Percentiles rank a stretch among this genome's conserved stretches.
Evolutionary conservation across 371 early-diverging fungal genomes (phyloP).

Genomic region (Fennellomyces sp.): DNA sequence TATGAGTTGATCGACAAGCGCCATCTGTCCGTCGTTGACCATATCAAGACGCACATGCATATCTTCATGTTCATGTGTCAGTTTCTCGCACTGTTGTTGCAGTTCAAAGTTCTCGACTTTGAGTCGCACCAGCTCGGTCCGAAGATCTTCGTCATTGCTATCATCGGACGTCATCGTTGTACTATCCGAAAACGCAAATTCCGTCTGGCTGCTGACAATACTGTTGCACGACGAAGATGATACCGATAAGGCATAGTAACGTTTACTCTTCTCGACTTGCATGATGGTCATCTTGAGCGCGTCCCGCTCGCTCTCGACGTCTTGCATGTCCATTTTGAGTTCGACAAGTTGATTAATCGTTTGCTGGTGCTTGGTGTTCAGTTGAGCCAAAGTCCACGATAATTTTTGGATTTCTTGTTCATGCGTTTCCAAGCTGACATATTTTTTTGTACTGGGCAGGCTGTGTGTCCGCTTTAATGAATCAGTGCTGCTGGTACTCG

Average conservation of each 20-base stretch:
- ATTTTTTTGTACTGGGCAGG: background rate
- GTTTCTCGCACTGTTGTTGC: constrained; percentile 36
- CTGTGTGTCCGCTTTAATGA: background rate
- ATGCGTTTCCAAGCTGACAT: constrained; percentile 11
- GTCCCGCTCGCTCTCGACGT: constrained; percentile 41
- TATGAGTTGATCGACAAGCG: constrained; percentile 36
- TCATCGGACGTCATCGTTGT: constrained; percentile 5
- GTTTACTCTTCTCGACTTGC: constrained; percentile 29
- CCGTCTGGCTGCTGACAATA: constrained; percentile 2
- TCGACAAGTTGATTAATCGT: constrained; percentile 27
- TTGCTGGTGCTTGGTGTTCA: constrained; percentile 16
- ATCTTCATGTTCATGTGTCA: constrained; percentile 28
- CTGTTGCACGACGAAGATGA: constrained; percentile 6
- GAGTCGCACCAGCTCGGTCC: constrained; percentile 27
- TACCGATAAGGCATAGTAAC: background rate
- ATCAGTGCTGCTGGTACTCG: background rate
- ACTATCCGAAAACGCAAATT: constrained; percentile 12
- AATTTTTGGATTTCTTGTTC: constrained; percentile 14
- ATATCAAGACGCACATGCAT: constrained; percentile 34
- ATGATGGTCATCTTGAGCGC: constrained; percentile 42
- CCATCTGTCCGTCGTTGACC: constrained; percentile 50
- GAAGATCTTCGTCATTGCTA: constrained; percentile 12
- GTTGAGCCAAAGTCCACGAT: constrained; percentile 2
- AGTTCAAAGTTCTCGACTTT: constrained; percentile 38
- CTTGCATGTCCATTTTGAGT: constrained; percentile 37